Percentiles rank a stretch among this genome's conserved stretches.
These are phyloP conservation scores for Dothideomycetes sp. DNA, from an alignment of 2,329 filamentous ascomycete genomes.

Conservation along the genomic window DNA sequence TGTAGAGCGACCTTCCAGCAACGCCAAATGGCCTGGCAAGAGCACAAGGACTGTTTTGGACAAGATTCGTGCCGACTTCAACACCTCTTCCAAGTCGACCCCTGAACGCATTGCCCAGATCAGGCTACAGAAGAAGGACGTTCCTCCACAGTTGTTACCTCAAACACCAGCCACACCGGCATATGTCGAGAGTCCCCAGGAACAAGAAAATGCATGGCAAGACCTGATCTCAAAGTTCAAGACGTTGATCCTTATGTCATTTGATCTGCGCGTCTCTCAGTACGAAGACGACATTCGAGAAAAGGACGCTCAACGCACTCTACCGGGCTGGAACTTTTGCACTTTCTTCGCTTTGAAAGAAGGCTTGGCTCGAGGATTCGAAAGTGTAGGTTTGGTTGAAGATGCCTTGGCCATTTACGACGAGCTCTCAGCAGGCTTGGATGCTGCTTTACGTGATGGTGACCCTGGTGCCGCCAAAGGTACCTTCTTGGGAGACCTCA, in stretches of 20 bases:
- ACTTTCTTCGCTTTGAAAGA: constrained; percentile 98
- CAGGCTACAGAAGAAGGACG: constrained; percentile 50
- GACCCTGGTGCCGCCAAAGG: constrained; percentile 37
- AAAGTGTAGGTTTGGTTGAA: constrained; percentile 90
- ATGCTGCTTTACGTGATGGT: constrained; percentile 71
- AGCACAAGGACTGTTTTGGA: constrained; percentile 77
- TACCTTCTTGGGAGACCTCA: constrained; percentile 15
- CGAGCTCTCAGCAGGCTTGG: constrained; percentile 79
- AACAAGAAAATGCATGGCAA: constrained; percentile 71
- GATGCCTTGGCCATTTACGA: constrained; percentile 93
- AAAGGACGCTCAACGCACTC: constrained; percentile 72
- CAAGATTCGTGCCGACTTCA: constrained; percentile 85
- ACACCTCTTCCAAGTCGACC: constrained; percentile 61
- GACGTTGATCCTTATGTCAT: constrained; percentile 74
- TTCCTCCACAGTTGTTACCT: constrained; percentile 39
- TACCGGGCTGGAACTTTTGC: constrained; percentile 98
- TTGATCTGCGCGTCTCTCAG: constrained; percentile 80
- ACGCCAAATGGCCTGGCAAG: constrained; percentile 67
- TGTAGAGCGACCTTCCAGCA: constrained; percentile 55
- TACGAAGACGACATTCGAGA: constrained; percentile 97
- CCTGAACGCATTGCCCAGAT: constrained; percentile 79
- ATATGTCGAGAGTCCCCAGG: constrained; percentile 64
- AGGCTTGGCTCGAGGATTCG: constrained; percentile 83
- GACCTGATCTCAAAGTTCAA: constrained; percentile 84
- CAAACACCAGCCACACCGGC: constrained; percentile 33